phyloP scores from a whole-genome alignment of 1,284 basidiomycete species.

The Grifola frondosa region DNA sequence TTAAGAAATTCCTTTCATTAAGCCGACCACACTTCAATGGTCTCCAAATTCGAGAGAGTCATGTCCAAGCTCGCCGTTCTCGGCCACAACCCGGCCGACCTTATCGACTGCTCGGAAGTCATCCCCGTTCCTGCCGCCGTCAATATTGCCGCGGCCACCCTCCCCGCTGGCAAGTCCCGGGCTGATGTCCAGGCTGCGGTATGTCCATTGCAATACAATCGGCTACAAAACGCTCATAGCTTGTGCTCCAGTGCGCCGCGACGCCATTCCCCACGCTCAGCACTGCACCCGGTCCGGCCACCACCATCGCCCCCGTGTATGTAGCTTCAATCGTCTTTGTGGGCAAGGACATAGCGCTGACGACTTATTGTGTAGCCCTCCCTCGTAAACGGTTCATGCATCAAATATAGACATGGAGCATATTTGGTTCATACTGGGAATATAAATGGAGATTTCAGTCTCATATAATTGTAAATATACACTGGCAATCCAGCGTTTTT shows the following conservation, averaged over 20 bases:
- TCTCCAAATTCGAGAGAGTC: conserved; percentile 31
- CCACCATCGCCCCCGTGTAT: conserved; percentile 24
- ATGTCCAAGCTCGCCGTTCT: conserved; percentile 37
- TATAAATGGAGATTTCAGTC: too few relatives aligned
- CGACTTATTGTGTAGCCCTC: too few relatives aligned
- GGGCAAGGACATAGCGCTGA: too few relatives aligned
- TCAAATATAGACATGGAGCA: too few relatives aligned
- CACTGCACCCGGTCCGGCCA: conserved; percentile 25
- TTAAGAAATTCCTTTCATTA: neutral
- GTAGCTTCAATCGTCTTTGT: too few relatives aligned
- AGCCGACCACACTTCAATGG: conserved; percentile 34
- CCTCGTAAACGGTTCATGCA: too few relatives aligned
- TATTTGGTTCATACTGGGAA: too few relatives aligned
- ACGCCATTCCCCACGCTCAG: conserved; percentile 31
- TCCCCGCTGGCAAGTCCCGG: conserved; percentile 32
- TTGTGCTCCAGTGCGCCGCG: conserved; percentile 20
- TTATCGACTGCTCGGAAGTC: conserved; percentile 39
- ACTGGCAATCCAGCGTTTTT: too few relatives aligned
- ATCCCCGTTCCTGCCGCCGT: conserved; percentile 30
- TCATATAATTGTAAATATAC: too few relatives aligned
- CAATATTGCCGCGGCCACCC: conserved; percentile 13
- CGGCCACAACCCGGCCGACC: conserved; percentile 27
- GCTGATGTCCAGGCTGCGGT: conserved; percentile 27
- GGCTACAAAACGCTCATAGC: too few relatives aligned
- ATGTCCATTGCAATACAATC: neutral